phyloP scores from a whole-genome alignment of 2,329 filamentous ascomycete genomes.

The Alternaria rosae region DNA sequence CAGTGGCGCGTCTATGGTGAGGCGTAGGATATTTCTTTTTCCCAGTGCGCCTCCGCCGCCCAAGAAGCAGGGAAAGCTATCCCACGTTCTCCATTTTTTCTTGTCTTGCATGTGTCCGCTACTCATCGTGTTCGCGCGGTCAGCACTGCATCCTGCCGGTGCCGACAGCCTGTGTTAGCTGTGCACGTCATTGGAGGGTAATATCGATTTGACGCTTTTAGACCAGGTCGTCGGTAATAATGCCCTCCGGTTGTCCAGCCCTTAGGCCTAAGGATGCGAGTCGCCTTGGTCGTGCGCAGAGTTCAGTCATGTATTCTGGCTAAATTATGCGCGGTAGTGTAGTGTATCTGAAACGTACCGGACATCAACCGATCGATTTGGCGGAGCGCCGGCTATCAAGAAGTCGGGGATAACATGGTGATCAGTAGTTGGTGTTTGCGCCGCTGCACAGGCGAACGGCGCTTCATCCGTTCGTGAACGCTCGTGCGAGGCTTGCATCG shows the following conservation, averaged over 20 bases:
- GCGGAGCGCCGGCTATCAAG: not conserved
- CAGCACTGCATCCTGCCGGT: conserved; percentile 4
- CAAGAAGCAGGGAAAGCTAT: conserved; percentile 2
- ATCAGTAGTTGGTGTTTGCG: conserved; percentile 14
- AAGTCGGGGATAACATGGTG: conserved; percentile 5
- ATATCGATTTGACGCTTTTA: conserved; percentile 4
- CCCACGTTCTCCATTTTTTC: conserved; percentile 1
- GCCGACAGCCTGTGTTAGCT: conserved; percentile 8
- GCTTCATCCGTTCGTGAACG: conserved; percentile 10
- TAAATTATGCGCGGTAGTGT: conserved; percentile 4
- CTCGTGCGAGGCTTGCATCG: conserved; percentile 9
- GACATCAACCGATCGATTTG: conserved; percentile 13
- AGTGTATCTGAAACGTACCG: conserved; percentile 16
- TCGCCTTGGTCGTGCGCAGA: not conserved
- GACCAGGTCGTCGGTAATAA: conserved; percentile 14
- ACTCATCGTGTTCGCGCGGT: not conserved
- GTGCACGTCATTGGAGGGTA: not conserved
- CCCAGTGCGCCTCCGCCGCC: not conserved
- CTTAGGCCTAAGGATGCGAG: conserved; percentile 1
- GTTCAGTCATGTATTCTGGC: conserved; percentile 15
- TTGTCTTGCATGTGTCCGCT: conserved; percentile 3
- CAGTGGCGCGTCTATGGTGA: conserved; percentile 4
- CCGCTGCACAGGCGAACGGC: conserved; percentile 11
- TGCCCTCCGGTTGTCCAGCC: not conserved
- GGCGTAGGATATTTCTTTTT: conserved; percentile 6